A percentile compares a stretch with the other conserved stretches of the same genome.
Conservation (phyloP, 805 yeast species). For the Brettanomyces sp. region DNA sequence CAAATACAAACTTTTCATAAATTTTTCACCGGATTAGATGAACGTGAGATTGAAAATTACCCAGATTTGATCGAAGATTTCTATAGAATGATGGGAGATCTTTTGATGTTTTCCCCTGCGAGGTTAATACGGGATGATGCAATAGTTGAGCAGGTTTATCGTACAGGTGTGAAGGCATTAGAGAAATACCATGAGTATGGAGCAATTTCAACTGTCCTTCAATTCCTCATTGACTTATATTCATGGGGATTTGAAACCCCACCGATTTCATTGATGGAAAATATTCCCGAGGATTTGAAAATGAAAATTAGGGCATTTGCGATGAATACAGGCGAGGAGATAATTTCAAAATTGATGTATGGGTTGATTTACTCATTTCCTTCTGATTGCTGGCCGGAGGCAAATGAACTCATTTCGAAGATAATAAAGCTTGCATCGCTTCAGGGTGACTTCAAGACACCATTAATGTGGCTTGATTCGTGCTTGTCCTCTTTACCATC, state of each 20-base stretch:
- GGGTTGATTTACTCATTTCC: slow-evolving; percentile 71
- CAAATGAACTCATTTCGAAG: slow-evolving; percentile 64
- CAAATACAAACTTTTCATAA: slow-evolving; percentile 48
- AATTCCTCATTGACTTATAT: slow-evolving; percentile 70
- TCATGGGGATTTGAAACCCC: slow-evolving; percentile 80
- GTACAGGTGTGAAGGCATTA: slow-evolving; percentile 49
- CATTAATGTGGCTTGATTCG: slow-evolving; percentile 50
- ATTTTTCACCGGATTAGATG: slow-evolving; percentile 19
- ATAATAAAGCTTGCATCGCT: slow-evolving; percentile 45
- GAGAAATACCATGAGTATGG: slow-evolving; percentile 53
- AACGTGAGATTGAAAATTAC: slow-evolving; percentile 20
- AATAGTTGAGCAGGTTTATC: slow-evolving; percentile 42
- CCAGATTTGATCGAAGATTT: slow-evolving; percentile 82
- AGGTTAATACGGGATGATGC: slow-evolving; percentile 38
- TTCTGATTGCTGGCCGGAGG: slow-evolving; percentile 59
- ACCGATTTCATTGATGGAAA: slow-evolving; percentile 61
- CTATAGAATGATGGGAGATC: slow-evolving; percentile 69
- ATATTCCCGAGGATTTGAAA: slow-evolving; percentile 44
- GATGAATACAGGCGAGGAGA: slow-evolving; percentile 44
- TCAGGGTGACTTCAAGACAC: slow-evolving; percentile 30
- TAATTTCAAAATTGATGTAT: slow-evolving; percentile 43
- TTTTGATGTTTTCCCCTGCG: slow-evolving; percentile 65
- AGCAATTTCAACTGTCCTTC: slow-evolving; percentile 60
- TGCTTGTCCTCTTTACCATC: slow-evolving; percentile 50
- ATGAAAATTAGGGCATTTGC: slow-evolving; percentile 38